Base-by-base conservation (phyloP, 2,329 filamentous ascomycete genomes). In the Fusarium longipes region DNA sequence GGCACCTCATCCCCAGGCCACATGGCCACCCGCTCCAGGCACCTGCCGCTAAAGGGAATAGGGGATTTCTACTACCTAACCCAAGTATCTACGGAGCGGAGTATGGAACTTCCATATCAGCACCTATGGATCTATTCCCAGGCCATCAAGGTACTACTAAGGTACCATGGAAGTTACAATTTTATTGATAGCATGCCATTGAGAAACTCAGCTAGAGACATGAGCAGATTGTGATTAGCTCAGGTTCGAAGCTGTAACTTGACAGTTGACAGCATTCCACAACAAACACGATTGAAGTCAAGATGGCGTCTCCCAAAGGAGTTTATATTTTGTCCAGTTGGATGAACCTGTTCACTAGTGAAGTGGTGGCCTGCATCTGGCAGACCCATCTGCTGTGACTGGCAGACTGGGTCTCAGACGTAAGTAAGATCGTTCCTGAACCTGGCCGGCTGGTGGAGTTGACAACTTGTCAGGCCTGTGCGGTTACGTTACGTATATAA, bases 11-110 rank as follows among this genome's bases (percentile, higher is more conserved):
- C 51, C 49, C 56, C 32, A 43, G 57, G 56, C 54, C 68, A 63
- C 61, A 59, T 59, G 61, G 68, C 44, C 38, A 43, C 29, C 57
- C 55, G 44, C 38, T 55, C 56, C 51, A 71, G 68, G 67, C 64
- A 70, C 48, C 54, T 35, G 24, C 54, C 32, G 44, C 49, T 47
- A 64, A 25, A 25, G 27, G 38, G 24, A 44, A 50, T 65, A 51
- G 51, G 65, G 45, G 60, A 42, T 47, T 39, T 25, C n/a, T 8
- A n/a, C n/a, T n/a, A n/a, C n/a, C n/a, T n/a, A n/a, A n/a, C n/a
- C n/a, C n/a, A n/a, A n/a, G n/a, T n/a, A n/a, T n/a, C n/a, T n/a
- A n/a, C n/a, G n/a, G n/a, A n/a, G n/a, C n/a, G n/a, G n/a, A n/a
- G n/a, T n/a, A n/a, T n/a, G n/a, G n/a, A n/a, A n/a, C 30, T 32